Conservation (phyloP, 148 eudicot species). For the Chenopodium formosanum region DNA sequence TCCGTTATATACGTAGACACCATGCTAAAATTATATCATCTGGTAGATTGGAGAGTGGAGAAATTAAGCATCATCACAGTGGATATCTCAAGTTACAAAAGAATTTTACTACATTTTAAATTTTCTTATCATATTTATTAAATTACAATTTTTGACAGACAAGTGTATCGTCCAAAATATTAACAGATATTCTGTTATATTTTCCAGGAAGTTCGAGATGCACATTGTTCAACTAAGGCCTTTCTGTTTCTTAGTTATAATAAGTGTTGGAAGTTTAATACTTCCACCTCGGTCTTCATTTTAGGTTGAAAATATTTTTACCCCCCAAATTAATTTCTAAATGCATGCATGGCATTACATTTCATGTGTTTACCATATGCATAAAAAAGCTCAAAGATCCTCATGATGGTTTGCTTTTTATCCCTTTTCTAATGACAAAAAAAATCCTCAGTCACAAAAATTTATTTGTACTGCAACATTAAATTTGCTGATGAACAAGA, state of each 20-base stretch:
- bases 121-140: neutral
- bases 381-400: neutral
- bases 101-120: neutral
- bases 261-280: constrained; percentile 30
- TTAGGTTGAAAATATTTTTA: constrained; percentile 2
- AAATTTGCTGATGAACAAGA: constrained; percentile 14
- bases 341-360: neutral
- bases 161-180: neutral
- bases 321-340: neutral
- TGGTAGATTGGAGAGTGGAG: neutral
- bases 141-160: neutral
- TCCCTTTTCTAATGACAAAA: neutral
- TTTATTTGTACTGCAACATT: neutral
- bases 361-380: neutral
- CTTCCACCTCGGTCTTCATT: constrained; percentile 12
- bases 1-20: neutral
- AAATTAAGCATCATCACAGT: neutral
- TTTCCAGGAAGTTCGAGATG: constrained; percentile 36
- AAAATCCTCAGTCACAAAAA: neutral
- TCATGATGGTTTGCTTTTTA: constrained; percentile 1
- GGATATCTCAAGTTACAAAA: neutral
- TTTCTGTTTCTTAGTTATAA: constrained; percentile 27
- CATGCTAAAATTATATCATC: neutral
- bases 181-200: constrained; percentile 33
- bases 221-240: constrained; percentile 36